phyloP scores from a whole-genome alignment of 2,329 filamentous ascomycete species.

The Lanzia echinophila region DNA sequence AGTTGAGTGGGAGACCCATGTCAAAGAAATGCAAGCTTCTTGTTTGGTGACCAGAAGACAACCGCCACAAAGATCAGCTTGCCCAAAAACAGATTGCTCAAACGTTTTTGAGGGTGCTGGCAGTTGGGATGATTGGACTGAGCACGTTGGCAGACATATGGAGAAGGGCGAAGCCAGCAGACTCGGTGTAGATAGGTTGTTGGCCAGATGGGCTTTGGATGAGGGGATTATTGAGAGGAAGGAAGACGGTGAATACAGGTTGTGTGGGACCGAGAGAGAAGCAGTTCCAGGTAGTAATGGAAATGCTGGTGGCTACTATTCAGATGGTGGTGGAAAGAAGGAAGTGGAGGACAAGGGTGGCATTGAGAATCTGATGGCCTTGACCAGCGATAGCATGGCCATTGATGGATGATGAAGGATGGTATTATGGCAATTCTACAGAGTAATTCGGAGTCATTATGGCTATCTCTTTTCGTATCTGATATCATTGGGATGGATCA shows the following conservation, averaged over 20 bases:
- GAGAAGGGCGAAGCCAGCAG: conserved; percentile 60
- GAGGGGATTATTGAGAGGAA: conserved; percentile 56
- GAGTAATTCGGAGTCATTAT: too few species aligned
- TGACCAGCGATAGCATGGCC: conserved; percentile 7
- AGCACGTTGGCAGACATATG: conserved; percentile 86
- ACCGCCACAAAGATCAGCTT: conserved; percentile 65
- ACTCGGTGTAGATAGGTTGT: conserved; percentile 50
- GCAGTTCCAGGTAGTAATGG: conserved; percentile 12
- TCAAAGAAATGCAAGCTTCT: conserved; percentile 63
- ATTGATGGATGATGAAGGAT: conserved; percentile 4
- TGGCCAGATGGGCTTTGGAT: conserved; percentile 56
- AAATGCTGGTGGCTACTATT: conserved; percentile 27
- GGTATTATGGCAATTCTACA: neutral
- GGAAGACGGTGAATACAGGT: conserved; percentile 49
- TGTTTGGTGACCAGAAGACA: conserved; percentile 66
- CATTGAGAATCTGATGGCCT: conserved; percentile 2
- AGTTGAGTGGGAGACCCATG: conserved; percentile 56
- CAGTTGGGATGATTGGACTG: conserved; percentile 86
- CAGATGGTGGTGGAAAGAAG: conserved; percentile 21
- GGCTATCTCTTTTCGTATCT: too few species aligned
- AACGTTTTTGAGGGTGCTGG: conserved; percentile 62
- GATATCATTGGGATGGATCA: too few species aligned
- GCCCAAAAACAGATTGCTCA: conserved; percentile 64
- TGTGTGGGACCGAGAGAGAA: conserved; percentile 40
- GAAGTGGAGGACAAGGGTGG: conserved; percentile 4